phyloP scores from a whole-genome alignment of 1,139 yeast genomes.

The Hemisphaericaspora lyxosophila region DNA sequence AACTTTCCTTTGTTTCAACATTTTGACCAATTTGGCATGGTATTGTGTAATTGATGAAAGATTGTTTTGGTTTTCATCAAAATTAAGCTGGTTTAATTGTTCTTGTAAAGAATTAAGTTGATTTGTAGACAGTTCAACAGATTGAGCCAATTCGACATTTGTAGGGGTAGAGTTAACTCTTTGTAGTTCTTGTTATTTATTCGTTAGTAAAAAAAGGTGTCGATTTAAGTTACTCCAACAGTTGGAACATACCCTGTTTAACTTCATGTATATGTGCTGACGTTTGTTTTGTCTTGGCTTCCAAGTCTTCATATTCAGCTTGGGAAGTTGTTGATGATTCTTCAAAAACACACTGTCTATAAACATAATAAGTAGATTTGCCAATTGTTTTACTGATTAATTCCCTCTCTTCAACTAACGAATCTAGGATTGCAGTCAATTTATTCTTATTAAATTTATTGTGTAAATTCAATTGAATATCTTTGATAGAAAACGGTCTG shows the following conservation, averaged over 20 bases:
- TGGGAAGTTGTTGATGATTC: slow-evolving; percentile 5
- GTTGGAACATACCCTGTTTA: slow-evolving; percentile 8
- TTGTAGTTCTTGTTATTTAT: slow-evolving; percentile 4
- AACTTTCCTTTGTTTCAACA: slow-evolving; percentile 3
- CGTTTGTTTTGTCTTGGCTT: slow-evolving; percentile 8
- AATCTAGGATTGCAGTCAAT: slow-evolving; percentile 27
- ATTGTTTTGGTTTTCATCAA: background rate
- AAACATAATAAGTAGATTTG: slow-evolving; percentile 33
- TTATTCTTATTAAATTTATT: slow-evolving; percentile 27
- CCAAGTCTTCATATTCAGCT: slow-evolving; percentile 7
- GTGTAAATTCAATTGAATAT: slow-evolving; percentile 37
- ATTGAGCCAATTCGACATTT: slow-evolving; percentile 4
- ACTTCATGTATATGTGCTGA: slow-evolving; percentile 10
- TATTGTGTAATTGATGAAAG: background rate
- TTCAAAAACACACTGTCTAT: slow-evolving; percentile 18
- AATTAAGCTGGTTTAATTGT: background rate
- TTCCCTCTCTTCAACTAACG: slow-evolving; percentile 22
- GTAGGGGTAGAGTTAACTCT: slow-evolving; percentile 10
- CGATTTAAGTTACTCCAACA: background rate
- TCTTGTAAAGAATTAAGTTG: background rate
- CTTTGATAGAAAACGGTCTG: slow-evolving; percentile 38
- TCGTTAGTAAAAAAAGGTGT: background rate
- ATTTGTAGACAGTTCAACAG: background rate
- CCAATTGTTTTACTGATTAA: slow-evolving; percentile 34
- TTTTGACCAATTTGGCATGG: slow-evolving; percentile 4